Percentiles rank a stretch among this genome's conserved stretches.
Conservation (phyloP, 2,329 filamentous ascomycete species). For the Claviceps sp. region DNA sequence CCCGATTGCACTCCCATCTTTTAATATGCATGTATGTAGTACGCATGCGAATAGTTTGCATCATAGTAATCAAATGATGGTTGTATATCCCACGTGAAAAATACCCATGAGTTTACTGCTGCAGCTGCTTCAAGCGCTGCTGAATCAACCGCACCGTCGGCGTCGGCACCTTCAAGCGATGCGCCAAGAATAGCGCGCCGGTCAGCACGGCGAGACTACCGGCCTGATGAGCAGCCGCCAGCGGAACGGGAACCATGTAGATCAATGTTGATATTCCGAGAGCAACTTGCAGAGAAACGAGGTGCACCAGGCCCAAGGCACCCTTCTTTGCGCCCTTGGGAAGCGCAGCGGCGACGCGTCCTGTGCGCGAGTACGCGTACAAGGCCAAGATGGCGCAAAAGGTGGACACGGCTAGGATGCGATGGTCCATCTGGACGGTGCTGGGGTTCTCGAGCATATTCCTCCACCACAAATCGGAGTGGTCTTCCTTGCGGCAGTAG, state of each 20-base stretch:
- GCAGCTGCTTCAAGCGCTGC: slow-evolving; percentile 28
- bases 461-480: slow-evolving; percentile 83
- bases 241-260: slow-evolving; percentile 79
- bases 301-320: slow-evolving; percentile 66
- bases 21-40: not conserved
- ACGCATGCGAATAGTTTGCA: no score
- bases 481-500: slow-evolving; percentile 68
- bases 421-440: slow-evolving; percentile 89
- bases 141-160: slow-evolving; percentile 48
- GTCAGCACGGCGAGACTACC: slow-evolving; percentile 77
- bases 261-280: slow-evolving; percentile 85
- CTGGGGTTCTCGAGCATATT: slow-evolving; percentile 97
- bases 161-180: slow-evolving; percentile 60
- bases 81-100: no score
- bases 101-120: not conserved
- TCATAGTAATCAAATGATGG: no score
- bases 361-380: slow-evolving; percentile 65
- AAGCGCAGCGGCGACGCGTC: slow-evolving; percentile 42
- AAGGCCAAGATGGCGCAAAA: slow-evolving; percentile 70
- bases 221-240: slow-evolving; percentile 88
- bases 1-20: not conserved
- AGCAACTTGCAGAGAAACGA: slow-evolving; percentile 67
- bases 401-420: slow-evolving; percentile 79
- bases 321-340: slow-evolving; percentile 53
- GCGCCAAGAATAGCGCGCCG: slow-evolving; percentile 66